Percentiles rank a stretch among this genome's conserved stretches.
Evolutionary conservation across 108 stramenopile species (phyloP).

Genomic region (Seminavis robusta): DNA sequence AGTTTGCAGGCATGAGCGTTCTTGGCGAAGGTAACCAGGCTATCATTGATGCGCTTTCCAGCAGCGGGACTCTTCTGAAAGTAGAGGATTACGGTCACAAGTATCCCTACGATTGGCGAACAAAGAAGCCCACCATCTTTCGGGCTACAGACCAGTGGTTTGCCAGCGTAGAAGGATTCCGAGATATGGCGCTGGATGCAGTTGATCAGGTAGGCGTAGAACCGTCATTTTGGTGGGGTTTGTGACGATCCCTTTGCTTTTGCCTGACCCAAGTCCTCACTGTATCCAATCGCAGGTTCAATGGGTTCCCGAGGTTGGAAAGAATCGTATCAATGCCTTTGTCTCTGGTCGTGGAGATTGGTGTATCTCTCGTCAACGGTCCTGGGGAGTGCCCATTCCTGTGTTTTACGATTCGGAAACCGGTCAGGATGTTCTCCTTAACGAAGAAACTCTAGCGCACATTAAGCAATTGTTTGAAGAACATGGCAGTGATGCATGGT

Average conservation of each 20-base stretch:
- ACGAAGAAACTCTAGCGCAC: constrained; percentile 82
- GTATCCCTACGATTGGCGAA: constrained; percentile 99
- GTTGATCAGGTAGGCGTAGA: constrained; percentile 75
- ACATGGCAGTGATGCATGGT: constrained; percentile 97
- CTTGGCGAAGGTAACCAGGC: constrained; percentile 88
- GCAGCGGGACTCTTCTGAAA: constrained; percentile 74
- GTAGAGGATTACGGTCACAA: constrained; percentile 94
- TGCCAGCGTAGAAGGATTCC: constrained; percentile 92
- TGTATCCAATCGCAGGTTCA: constrained; percentile 65
- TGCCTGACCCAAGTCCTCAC: constrained; percentile 29
- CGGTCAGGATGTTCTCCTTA: constrained; percentile 82
- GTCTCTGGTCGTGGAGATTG: constrained; percentile 89
- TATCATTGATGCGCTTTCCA: constrained; percentile 79
- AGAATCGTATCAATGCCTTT: constrained; percentile 88
- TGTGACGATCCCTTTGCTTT: background rate
- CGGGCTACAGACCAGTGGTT: constrained; percentile 99
- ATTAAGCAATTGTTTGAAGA: constrained; percentile 81
- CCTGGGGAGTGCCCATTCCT: constrained; percentile 99
- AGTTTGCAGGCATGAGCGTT: constrained; percentile 83
- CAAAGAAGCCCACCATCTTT: constrained; percentile 98
- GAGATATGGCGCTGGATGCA: constrained; percentile 85
- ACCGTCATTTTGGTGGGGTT: background rate
- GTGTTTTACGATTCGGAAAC: constrained; percentile 90
- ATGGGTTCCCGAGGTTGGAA: constrained; percentile 95
- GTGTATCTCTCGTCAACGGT: constrained; percentile 98